These are phyloP conservation scores for Boletus patriciae DNA, from an alignment of 768 basidiomycete genomes.

Conservation along the genomic window DNA sequence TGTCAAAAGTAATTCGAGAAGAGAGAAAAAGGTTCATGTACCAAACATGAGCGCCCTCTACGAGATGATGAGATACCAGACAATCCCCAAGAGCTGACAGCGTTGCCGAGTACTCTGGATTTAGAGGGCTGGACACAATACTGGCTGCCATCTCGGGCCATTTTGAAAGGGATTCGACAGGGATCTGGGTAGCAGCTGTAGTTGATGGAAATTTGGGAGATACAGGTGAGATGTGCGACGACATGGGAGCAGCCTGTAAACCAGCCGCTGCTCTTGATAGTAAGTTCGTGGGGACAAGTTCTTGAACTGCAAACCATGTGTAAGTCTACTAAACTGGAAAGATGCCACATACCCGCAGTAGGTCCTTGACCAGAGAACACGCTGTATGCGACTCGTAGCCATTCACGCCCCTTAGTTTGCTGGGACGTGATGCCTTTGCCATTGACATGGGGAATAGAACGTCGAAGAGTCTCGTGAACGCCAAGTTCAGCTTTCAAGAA, in stretches of 20 bases:
- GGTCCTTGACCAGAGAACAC: conserved; percentile 83
- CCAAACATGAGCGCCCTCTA: conserved; percentile 92
- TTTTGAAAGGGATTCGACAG: conserved; percentile 60
- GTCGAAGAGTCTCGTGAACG: conserved; percentile 31
- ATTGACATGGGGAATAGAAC: conserved; percentile 12
- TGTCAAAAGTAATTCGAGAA: conserved; percentile 2
- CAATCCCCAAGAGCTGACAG: conserved; percentile 85
- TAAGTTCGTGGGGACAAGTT: conserved; percentile 61
- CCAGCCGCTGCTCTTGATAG: conserved; percentile 42
- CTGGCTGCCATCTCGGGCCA: conserved; percentile 90
- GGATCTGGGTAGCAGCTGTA: conserved; percentile 46
- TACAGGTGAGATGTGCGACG: conserved; percentile 51
- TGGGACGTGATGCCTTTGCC: conserved; percentile 23
- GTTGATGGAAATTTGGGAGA: conserved; percentile 62
- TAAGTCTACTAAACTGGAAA: conserved; percentile 1
- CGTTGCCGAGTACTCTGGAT: conserved; percentile 67
- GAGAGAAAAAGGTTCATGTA: conserved; percentile 33
- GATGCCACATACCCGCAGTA: conserved; percentile 52
- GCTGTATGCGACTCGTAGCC: conserved; percentile 78
- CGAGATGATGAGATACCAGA: conserved; percentile 66
- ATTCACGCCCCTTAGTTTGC: conserved; percentile 58
- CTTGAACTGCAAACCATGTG: conserved; percentile 55
- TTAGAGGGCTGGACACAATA: conserved; percentile 71
- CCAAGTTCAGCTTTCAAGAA: conserved; percentile 80
- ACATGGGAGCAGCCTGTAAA: conserved; percentile 38